Evolutionary conservation across 2,329 filamentous ascomycete genomes (phyloP).

Genomic region (Macrophomina tecta): DNA sequence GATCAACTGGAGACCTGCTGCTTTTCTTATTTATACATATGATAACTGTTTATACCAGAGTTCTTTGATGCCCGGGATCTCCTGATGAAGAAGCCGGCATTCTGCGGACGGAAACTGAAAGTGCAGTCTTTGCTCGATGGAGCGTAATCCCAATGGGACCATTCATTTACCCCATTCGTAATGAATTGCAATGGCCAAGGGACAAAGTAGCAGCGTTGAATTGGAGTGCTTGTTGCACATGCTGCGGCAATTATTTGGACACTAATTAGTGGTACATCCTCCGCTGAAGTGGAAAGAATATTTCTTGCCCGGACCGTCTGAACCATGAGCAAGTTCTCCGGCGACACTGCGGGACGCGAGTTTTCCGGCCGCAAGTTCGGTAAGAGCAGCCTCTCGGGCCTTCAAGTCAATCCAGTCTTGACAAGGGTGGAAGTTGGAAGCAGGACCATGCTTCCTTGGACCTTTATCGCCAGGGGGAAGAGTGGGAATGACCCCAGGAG

Average conservation of each 20-base stretch:
- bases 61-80: background rate
- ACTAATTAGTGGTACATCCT: slow-evolving; percentile 6
- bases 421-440: slow-evolving; percentile 7
- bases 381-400: background rate
- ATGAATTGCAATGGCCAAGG: background rate
- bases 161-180: background rate
- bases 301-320: background rate
- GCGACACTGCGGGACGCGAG: background rate
- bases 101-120: background rate
- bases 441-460: background rate
- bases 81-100: background rate
- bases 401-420: background rate
- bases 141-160: background rate
- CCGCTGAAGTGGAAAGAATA: slow-evolving; percentile 15
- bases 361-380: background rate
- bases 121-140: background rate
- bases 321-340: background rate
- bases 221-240: background rate
- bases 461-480: background rate
- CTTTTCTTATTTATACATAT: background rate
- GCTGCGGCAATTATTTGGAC: too few species aligned
- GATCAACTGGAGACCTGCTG: background rate
- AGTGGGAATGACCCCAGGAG: background rate
- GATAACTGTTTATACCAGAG: background rate
- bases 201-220: background rate